A percentile compares a stretch with the other conserved stretches of the same genome.
Conservation (phyloP, 2,329 filamentous ascomycete species). For the Stachybotrys elegans region DNA sequence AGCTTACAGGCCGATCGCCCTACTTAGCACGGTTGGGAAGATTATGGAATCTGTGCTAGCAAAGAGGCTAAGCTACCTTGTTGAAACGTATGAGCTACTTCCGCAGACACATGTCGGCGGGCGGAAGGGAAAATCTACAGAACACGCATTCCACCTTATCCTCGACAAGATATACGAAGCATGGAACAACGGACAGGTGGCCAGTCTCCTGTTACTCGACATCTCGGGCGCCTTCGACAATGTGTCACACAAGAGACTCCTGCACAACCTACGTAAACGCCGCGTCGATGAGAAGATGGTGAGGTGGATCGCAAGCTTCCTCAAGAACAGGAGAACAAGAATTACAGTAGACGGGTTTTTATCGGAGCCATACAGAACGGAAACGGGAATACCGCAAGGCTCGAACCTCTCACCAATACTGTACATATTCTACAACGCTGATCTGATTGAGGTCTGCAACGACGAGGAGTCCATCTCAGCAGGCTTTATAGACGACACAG, state of each 20-base stretch:
- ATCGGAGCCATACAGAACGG: constrained; percentile 2
- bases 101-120: constrained; percentile 6
- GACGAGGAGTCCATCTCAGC: neutral
- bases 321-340: neutral
- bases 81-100: constrained; percentile 7
- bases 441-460: neutral
- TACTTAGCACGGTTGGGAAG: constrained; percentile 11
- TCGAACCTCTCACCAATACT: constrained; percentile 4
- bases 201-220: constrained; percentile 11
- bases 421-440: constrained; percentile 1
- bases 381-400: constrained; percentile 2
- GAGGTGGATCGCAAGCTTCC: constrained; percentile 10
- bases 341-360: constrained; percentile 1
- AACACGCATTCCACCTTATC: constrained; percentile 9
- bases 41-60: constrained; percentile 9
- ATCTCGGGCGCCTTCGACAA: constrained; percentile 12
- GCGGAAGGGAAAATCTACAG: constrained; percentile 6
- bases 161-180: constrained; percentile 10
- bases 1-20: constrained; percentile 13
- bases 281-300: constrained; percentile 12
- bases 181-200: constrained; percentile 5
- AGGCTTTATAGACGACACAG: neutral
- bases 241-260: constrained; percentile 9
- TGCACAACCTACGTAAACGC: constrained; percentile 11
- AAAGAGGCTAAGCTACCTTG: constrained; percentile 10